Percentiles rank a stretch among this genome's conserved stretches.
Conservation (phyloP, 2,329 filamentous ascomycete genomes). For the Cercospora citrullina region DNA sequence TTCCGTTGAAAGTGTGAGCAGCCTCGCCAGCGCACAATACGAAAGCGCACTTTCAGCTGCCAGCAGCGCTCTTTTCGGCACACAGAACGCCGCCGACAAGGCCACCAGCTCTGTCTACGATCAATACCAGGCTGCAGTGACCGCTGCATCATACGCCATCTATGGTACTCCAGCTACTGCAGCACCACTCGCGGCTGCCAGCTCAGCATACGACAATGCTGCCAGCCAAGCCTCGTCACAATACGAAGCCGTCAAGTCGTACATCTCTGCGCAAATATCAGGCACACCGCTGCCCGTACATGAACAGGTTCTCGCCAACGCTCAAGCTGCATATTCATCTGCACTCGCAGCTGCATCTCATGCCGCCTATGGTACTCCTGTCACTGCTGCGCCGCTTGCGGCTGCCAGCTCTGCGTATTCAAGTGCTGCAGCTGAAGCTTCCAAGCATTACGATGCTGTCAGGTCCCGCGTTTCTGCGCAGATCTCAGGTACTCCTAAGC, state of each 20-base stretch:
- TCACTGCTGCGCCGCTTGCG: constrained; percentile 68
- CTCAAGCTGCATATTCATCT: constrained; percentile 67
- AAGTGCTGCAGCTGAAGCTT: constrained; percentile 63
- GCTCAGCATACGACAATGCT: constrained; percentile 63
- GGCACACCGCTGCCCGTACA: constrained; percentile 70
- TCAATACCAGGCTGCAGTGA: constrained; percentile 58
- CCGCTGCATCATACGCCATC: constrained; percentile 59
- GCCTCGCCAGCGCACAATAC: constrained; percentile 58
- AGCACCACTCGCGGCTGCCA: constrained; percentile 44
- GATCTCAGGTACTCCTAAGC: constrained; percentile 67
- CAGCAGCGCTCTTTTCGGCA: constrained; percentile 57
- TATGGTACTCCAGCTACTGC: constrained; percentile 52
- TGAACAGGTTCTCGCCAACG: constrained; percentile 67
- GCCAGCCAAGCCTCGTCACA: constrained; percentile 66
- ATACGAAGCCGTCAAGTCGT: constrained; percentile 67
- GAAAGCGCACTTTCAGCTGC: constrained; percentile 58
- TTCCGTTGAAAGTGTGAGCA: constrained; percentile 52
- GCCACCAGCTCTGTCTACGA: constrained; percentile 55
- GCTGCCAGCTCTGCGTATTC: constrained; percentile 59
- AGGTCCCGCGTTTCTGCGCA: constrained; percentile 66
- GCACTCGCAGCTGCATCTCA: constrained; percentile 63
- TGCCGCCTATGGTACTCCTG: constrained; percentile 61
- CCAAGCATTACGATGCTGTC: constrained; percentile 66
- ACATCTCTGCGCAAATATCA: constrained; percentile 65
- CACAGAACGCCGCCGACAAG: constrained; percentile 44